Evolutionary conservation across 2,329 filamentous ascomycete genomes (phyloP), one percentile per base, ranked within the genome.

Genomic region (Phialemonium atrogriseum): DNA sequence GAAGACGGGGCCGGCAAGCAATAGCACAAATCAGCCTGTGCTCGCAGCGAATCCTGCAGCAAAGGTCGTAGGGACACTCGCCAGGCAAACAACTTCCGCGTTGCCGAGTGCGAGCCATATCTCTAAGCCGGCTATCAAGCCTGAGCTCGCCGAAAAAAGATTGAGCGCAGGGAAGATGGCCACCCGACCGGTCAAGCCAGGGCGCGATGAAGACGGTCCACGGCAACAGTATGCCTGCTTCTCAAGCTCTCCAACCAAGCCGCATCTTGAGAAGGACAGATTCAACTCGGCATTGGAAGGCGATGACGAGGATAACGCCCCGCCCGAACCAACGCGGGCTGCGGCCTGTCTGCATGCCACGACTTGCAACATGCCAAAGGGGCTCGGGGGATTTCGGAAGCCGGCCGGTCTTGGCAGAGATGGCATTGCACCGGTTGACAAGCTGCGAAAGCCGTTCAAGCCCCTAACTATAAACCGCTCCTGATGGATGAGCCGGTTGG

Each of bases 381-480:
- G 49, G 15, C 28, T 52, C 5, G 41, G 39, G 31, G 49, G 58
- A 24, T 48, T 70, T 30, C 61, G 63, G 43, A 59, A 64, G 33
- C 64, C 66, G 3, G 54, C 58, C 1, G 59, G 59, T 0, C 42
- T 73, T 5, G 47, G 51, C 12, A 45, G 53, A 15, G 62, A 59
- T 4, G 57, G 62, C 1, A 59, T 69, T 19, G 56, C 65, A 24
- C 62, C 66, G 0, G 61, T 75, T 46, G 63, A 70, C 30, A 60
- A 59, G 41, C 47, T 74, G 29, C 58, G 60, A 33, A 72, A 65
- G 45, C 72, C 72, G 5, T 77, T 76, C 35, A 74, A 71, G 51
- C 68, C 66, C 25, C 53, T 74, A 42, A 74, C 68, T 9, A 65
- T 74, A 13, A 68, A 64, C 36, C 58, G 66, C 34, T 36, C 48